Percentiles rank a stretch among this genome's conserved stretches.
phyloP scores from a whole-genome alignment of 768 basidiomycete species.

The Leccinum imitatum region DNA sequence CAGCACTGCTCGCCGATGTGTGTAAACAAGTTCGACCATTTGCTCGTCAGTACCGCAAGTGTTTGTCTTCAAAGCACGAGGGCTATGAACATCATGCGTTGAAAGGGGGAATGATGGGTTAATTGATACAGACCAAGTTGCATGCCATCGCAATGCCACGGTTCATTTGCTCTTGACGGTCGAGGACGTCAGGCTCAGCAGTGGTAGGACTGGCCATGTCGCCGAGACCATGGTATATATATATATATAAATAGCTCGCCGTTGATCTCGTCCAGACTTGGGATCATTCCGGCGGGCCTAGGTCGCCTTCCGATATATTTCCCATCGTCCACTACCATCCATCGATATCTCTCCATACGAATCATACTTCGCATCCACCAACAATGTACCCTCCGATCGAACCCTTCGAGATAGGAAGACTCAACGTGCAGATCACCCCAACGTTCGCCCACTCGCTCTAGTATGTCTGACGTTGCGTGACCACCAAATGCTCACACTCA shows the following conservation, averaged over 20 bases:
- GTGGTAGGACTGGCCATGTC: background rate
- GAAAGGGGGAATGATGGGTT: no score
- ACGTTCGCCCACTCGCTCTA: constrained; percentile 63
- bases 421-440: constrained; percentile 62
- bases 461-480: constrained; percentile 41
- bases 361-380: constrained; percentile 3
- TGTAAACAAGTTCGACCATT: no score
- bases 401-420: constrained; percentile 60
- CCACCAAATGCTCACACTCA: constrained; percentile 1
- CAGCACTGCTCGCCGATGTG: no score
- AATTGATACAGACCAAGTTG: no score
- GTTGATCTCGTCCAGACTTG: constrained; percentile 11
- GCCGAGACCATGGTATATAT: background rate
- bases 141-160: no score
- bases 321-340: constrained; percentile 13
- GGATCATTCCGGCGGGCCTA: constrained; percentile 1
- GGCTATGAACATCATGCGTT: no score
- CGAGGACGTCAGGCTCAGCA: background rate
- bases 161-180: background rate
- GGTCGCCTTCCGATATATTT: constrained; percentile 1
- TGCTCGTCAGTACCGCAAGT: no score
- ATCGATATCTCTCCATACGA: constrained; percentile 18
- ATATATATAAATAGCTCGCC: background rate
- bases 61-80: no score
- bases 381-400: constrained; percentile 67